Evolutionary conservation across 169 alveolate species (phyloP).

Genomic region (Plasmodium relictum): DNA sequence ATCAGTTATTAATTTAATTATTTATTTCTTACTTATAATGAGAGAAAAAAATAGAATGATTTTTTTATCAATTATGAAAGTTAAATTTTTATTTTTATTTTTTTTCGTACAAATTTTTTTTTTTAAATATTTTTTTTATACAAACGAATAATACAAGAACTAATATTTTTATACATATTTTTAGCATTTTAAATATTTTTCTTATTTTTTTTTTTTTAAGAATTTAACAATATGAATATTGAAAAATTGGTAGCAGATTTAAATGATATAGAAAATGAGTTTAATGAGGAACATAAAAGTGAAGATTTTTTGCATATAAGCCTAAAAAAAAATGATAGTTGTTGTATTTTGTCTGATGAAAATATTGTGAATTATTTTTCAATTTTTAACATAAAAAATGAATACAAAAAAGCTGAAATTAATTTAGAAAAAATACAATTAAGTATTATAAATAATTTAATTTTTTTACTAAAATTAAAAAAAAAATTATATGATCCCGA

Average conservation of each 20-base stretch:
- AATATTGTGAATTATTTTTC: constrained; percentile 22
- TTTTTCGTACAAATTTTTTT: too few relatives aligned
- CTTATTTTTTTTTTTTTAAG: too few relatives aligned
- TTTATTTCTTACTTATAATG: too few relatives aligned
- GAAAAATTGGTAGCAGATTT: constrained; percentile 34
- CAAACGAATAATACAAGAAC: too few relatives aligned
- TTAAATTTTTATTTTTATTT: too few relatives aligned
- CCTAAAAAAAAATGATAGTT: not conserved
- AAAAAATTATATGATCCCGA: not conserved
- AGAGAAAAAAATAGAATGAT: too few relatives aligned
- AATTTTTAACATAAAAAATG: constrained; percentile 68
- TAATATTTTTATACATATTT: too few relatives aligned
- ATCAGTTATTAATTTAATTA: too few relatives aligned
- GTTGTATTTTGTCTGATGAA: not conserved
- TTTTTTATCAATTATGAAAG: too few relatives aligned
- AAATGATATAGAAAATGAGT: constrained; percentile 29
- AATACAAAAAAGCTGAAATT: constrained; percentile 31
- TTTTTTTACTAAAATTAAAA: constrained; percentile 50
- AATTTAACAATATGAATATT: constrained; percentile 8
- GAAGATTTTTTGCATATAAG: not conserved
- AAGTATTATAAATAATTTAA: constrained; percentile 22
- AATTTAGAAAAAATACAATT: constrained; percentile 49
- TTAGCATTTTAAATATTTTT: too few relatives aligned
- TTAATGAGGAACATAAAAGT: not conserved
- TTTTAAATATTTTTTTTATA: too few relatives aligned